These are phyloP conservation scores for Candida ficus DNA, from an alignment of 805 yeast genomes.

Conservation along the genomic window DNA sequence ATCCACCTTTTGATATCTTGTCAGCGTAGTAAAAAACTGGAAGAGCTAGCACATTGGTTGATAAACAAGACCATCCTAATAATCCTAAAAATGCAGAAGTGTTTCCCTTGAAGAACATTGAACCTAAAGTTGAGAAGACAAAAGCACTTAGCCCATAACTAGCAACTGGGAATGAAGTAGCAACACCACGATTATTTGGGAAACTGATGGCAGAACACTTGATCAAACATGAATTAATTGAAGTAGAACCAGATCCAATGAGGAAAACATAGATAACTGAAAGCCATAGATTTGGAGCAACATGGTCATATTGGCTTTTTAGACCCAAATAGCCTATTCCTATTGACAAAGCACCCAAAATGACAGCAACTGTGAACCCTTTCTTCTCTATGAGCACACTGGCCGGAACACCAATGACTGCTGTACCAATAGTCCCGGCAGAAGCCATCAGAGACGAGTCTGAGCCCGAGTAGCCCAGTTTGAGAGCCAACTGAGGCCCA, in stretches of 20 bases:
- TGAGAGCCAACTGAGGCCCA: slow-evolving; percentile 68
- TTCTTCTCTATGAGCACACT: slow-evolving; percentile 58
- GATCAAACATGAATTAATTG: slow-evolving; percentile 56
- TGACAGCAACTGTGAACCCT: slow-evolving; percentile 54
- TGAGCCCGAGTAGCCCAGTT: slow-evolving; percentile 53
- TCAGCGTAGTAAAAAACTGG: slow-evolving; percentile 37
- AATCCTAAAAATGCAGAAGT: slow-evolving; percentile 50
- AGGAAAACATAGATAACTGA: slow-evolving; percentile 43
- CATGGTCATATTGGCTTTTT: slow-evolving; percentile 42
- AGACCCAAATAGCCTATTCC: slow-evolving; percentile 53
- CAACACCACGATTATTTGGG: slow-evolving; percentile 65
- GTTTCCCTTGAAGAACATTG: slow-evolving; percentile 49
- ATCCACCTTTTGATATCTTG: slow-evolving; percentile 6
- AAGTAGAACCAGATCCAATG: slow-evolving; percentile 69
- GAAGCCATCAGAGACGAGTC: slow-evolving; percentile 62
- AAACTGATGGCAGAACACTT: slow-evolving; percentile 70
- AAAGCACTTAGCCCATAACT: slow-evolving; percentile 73
- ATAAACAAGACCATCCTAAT: slow-evolving; percentile 37
- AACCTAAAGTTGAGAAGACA: slow-evolving; percentile 53
- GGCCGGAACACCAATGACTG: slow-evolving; percentile 62
- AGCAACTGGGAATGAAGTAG: slow-evolving; percentile 71
- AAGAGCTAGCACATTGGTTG: slow-evolving; percentile 37
- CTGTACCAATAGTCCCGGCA: slow-evolving; percentile 59
- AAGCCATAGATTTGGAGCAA: slow-evolving; percentile 30
- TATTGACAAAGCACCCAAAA: slow-evolving; percentile 44